A percentile compares a stretch with the other conserved stretches of the same genome.
Conservation (phyloP, 805 yeast species). For the Starmerella davenportii region DNA sequence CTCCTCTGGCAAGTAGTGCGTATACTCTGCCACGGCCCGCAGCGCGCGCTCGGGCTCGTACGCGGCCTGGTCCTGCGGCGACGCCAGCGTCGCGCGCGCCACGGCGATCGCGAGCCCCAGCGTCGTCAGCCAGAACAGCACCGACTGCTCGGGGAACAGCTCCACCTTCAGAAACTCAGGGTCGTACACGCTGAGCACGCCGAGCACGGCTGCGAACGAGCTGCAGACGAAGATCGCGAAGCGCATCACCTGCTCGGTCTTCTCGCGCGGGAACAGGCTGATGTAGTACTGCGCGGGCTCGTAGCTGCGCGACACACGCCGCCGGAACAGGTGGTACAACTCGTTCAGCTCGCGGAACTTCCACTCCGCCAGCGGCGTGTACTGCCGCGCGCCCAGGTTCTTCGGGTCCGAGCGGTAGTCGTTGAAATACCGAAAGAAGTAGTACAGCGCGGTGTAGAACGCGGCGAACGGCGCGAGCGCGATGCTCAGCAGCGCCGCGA, state of each 20-base stretch:
- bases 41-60: slow-evolving; percentile 88
- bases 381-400: slow-evolving; percentile 63
- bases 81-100: slow-evolving; percentile 50
- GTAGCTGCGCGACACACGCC: slow-evolving; percentile 57
- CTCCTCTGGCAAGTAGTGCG: slow-evolving; percentile 72
- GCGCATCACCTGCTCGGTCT: slow-evolving; percentile 35
- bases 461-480: slow-evolving; percentile 74
- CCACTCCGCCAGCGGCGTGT: slow-evolving; percentile 92
- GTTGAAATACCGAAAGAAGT: slow-evolving; percentile 80
- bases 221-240: slow-evolving; percentile 66
- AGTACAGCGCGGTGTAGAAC: slow-evolving; percentile 59
- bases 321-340: slow-evolving; percentile 68
- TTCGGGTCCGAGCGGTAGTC: slow-evolving; percentile 83
- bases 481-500: slow-evolving; percentile 75
- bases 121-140: slow-evolving; percentile 70
- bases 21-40: slow-evolving; percentile 59
- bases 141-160: slow-evolving; percentile 60
- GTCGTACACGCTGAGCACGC: slow-evolving; percentile 56
- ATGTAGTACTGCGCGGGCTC: slow-evolving; percentile 69
- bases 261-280: slow-evolving; percentile 80
- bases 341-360: slow-evolving; percentile 87
- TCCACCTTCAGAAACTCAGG: slow-evolving; percentile 87
- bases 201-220: slow-evolving; percentile 75
- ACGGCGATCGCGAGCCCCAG: slow-evolving; percentile 82
- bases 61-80: slow-evolving; percentile 36